A percentile compares a stretch with the other conserved stretches of the same genome.
phyloP scores from a whole-genome alignment of 2,329 filamentous ascomycete species.

The Periconia digitata region DNA sequence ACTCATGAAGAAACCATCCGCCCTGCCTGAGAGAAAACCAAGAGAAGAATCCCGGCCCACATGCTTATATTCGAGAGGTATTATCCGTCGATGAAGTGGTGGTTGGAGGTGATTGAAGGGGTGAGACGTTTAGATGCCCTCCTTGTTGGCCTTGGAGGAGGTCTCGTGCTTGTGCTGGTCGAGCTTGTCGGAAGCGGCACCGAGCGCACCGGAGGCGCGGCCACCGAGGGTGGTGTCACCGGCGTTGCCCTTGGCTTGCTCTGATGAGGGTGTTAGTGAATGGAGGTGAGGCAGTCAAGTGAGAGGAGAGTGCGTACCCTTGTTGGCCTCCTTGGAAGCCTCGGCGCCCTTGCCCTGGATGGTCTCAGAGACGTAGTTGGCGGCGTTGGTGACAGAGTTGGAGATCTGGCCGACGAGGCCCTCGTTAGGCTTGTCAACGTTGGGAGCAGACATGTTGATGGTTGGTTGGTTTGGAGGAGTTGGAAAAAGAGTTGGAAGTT shows the following conservation, averaged over 20 bases:
- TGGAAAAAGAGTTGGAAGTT: constrained; percentile 11
- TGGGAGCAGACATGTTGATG: constrained; percentile 48
- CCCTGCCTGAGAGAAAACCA: not conserved
- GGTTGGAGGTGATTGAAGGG: not conserved
- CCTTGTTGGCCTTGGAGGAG: constrained; percentile 54
- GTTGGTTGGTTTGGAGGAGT: constrained; percentile 11
- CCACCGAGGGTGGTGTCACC: constrained; percentile 42
- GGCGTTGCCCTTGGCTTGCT: constrained; percentile 61
- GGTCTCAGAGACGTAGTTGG: constrained; percentile 69
- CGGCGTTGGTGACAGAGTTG: constrained; percentile 56
- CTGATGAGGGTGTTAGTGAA: not conserved
- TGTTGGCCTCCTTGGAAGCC: constrained; percentile 70
- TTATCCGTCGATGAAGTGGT: not conserved
- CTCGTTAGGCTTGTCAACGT: constrained; percentile 48
- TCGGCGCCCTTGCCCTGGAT: constrained; percentile 59
- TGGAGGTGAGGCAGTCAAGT: not conserved
- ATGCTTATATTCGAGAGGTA: not conserved
- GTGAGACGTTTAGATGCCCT: constrained; percentile 25
- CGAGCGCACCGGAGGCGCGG: constrained; percentile 57
- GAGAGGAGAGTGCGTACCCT: constrained; percentile 41
- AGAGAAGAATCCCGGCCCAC: not conserved
- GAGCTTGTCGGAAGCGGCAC: constrained; percentile 56
- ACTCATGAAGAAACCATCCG: not conserved
- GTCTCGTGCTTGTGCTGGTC: constrained; percentile 55
- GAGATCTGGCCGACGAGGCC: constrained; percentile 46